phyloP scores from a whole-genome alignment of 148 eudicot species.

The Vaccinium vitisidaea region DNA sequence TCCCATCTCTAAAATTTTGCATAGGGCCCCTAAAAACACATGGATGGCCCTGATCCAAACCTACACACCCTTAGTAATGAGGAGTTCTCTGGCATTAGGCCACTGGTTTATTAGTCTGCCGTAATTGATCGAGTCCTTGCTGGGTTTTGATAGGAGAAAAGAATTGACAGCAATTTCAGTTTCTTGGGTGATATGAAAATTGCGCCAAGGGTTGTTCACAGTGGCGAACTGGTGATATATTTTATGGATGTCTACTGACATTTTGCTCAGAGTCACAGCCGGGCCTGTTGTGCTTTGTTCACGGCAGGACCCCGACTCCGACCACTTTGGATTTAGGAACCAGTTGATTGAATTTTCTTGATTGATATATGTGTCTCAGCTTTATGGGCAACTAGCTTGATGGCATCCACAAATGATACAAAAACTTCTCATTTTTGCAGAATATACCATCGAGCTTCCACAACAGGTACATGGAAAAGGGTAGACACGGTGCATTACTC shows the following conservation, averaged over 20 bases:
- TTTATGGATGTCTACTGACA: not conserved
- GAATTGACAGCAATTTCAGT: not conserved
- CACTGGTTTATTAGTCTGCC: not conserved
- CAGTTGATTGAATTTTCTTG: not conserved
- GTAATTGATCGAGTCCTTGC: not conserved
- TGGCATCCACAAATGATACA: not conserved
- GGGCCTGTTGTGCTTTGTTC: not conserved
- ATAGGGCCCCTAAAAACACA: not conserved
- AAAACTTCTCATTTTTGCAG: constrained; percentile 15
- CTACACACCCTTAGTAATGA: not conserved
- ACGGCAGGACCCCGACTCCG: not conserved
- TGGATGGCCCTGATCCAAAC: not conserved
- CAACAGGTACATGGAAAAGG: not conserved
- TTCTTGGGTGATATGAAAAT: not conserved
- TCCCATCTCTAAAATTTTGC: not conserved
- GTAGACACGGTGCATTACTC: not conserved
- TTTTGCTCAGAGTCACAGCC: not conserved
- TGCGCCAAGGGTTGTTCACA: not conserved
- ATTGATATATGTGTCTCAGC: not conserved
- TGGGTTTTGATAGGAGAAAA: not conserved
- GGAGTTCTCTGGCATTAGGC: not conserved
- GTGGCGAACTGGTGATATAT: not conserved
- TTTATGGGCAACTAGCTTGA: not conserved
- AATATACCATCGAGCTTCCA: constrained; percentile 11
- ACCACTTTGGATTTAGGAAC: not conserved